A percentile compares a stretch with the other conserved stretches of the same genome.
Evolutionary conservation across 331 rosid species (phyloP).

Genomic region (Saraca asoca): DNA sequence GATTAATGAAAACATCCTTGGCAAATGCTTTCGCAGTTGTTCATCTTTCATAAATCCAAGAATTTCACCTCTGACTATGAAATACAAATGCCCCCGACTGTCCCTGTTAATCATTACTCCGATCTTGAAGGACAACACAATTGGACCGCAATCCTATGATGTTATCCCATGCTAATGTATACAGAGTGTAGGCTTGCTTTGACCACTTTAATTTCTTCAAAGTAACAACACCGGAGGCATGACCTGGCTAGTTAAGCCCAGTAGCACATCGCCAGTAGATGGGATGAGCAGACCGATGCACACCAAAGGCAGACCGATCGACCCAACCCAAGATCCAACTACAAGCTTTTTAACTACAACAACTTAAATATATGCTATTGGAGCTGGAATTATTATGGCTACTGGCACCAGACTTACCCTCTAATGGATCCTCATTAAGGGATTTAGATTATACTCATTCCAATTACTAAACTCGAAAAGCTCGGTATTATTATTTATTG

Average conservation of each 20-base stretch:
- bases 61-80: slow-evolving; percentile 39
- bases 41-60: slow-evolving; percentile 38
- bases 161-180: too few species aligned
- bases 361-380: slow-evolving; percentile 28
- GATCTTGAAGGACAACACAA: too few species aligned
- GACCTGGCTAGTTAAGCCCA: too few species aligned
- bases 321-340: slow-evolving; percentile 29
- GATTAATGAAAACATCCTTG: slow-evolving; percentile 19
- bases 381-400: slow-evolving; percentile 16
- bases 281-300: slow-evolving; percentile 13
- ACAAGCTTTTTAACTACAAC: slow-evolving; percentile 26
- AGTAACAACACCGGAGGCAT: too few species aligned
- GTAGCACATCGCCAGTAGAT: neutral
- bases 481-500: too few species aligned
- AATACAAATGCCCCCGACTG: slow-evolving; percentile 30
- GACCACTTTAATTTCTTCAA: too few species aligned
- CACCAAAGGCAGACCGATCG: slow-evolving; percentile 6
- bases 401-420: too few species aligned
- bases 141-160: too few species aligned
- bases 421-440: too few species aligned
- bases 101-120: slow-evolving; percentile 17
- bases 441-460: too few species aligned
- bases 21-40: slow-evolving; percentile 39
- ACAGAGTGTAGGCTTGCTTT: too few species aligned
- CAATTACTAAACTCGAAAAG: too few species aligned